Conservation (phyloP, 495 filamentous ascomycete genomes). For the Lentithecium fluviatile region DNA sequence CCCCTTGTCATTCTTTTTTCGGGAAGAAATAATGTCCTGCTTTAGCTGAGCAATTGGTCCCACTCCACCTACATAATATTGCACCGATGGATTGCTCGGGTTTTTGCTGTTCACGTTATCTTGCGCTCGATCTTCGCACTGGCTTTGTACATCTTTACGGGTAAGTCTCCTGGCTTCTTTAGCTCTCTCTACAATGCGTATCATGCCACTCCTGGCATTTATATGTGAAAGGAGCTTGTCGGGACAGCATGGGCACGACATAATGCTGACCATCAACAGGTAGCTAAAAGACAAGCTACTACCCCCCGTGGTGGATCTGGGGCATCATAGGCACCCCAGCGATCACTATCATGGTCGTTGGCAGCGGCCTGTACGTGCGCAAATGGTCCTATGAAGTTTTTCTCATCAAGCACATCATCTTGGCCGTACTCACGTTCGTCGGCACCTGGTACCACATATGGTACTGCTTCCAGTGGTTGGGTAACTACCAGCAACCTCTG, state of each 20-base stretch:
- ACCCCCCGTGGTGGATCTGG: conserved; percentile 52
- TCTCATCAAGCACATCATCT: conserved; percentile 44
- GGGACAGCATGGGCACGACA: no score
- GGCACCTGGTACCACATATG: conserved; percentile 49
- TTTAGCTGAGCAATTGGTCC: conserved; percentile 50
- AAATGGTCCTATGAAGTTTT: conserved; percentile 46
- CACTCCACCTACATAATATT: conserved; percentile 49
- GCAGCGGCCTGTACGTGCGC: conserved; percentile 39
- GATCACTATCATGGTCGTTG: conserved; percentile 28
- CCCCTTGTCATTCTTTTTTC: conserved; percentile 46
- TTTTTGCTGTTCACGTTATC: conserved; percentile 45
- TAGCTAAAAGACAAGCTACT: no score
- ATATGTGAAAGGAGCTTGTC: no score
- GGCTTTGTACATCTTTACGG: conserved; percentile 35
- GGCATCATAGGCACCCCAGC: conserved; percentile 45
- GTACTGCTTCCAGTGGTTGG: conserved; percentile 28
- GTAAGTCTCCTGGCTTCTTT: no score
- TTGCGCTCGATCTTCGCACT: conserved; percentile 43
- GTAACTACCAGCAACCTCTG: conserved; percentile 50
- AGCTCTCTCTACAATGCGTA: no score
- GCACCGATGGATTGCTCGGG: conserved; percentile 50
- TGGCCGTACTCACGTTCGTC: conserved; percentile 44
- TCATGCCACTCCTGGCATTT: no score
- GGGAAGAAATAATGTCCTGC: conserved; percentile 49
- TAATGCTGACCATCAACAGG: no score